Evolutionary conservation across 2,329 filamentous ascomycete genomes (phyloP).

Genomic region (Chrysoporthe deuterocubensis): DNA sequence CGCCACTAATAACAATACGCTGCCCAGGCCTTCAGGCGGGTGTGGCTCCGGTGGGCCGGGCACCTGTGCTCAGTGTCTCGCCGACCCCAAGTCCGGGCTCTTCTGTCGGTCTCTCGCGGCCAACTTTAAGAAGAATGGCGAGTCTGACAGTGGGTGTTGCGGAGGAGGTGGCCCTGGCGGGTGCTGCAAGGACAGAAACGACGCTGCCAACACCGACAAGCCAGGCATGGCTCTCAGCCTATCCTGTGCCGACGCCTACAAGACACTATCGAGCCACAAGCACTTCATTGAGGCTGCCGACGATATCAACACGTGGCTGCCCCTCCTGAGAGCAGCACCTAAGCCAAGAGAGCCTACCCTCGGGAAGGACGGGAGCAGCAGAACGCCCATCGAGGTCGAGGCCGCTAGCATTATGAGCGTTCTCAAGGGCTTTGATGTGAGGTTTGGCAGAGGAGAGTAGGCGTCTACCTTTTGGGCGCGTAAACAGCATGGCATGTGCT

Average conservation of each 20-base stretch:
- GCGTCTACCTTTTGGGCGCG: background rate
- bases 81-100: slow-evolving; percentile 77
- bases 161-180: slow-evolving; percentile 62
- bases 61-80: slow-evolving; percentile 76
- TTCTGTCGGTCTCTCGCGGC: slow-evolving; percentile 84
- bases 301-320: slow-evolving; percentile 76
- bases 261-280: slow-evolving; percentile 75
- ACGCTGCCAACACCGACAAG: slow-evolving; percentile 31
- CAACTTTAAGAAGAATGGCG: slow-evolving; percentile 52
- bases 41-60: slow-evolving; percentile 74
- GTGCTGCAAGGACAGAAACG: slow-evolving; percentile 60
- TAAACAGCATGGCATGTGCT: background rate
- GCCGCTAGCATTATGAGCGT: slow-evolving; percentile 85
- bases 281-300: slow-evolving; percentile 75
- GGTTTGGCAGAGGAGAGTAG: slow-evolving; percentile 60
- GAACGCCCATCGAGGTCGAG: slow-evolving; percentile 73
- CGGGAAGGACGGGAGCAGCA: slow-evolving; percentile 37
- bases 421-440: slow-evolving; percentile 78
- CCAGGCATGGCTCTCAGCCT: slow-evolving; percentile 58
- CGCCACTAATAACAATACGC: slow-evolving; percentile 34
- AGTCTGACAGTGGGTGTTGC: slow-evolving; percentile 58
- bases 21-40: slow-evolving; percentile 39
- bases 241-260: slow-evolving; percentile 78
- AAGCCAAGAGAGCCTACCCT: slow-evolving; percentile 38
- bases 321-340: slow-evolving; percentile 68